Conservation (phyloP, 495 filamentous ascomycete species). For the Neurospora sp. region DNA sequence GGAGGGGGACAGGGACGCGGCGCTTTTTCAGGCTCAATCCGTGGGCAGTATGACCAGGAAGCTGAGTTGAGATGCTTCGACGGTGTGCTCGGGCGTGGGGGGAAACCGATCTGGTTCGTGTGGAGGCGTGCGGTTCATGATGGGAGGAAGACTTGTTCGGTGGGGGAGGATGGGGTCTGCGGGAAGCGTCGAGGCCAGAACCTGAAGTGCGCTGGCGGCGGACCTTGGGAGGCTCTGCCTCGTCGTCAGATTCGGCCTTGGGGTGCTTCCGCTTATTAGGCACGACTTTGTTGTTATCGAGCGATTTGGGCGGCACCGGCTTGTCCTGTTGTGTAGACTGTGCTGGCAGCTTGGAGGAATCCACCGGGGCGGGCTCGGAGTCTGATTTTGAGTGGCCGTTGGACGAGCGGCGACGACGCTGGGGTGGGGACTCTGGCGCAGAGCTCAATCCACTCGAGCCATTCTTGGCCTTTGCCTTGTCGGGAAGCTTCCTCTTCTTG, state of each 20-base stretch:
- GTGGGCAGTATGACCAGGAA: conserved; percentile 38
- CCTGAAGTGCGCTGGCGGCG: conserved; percentile 40
- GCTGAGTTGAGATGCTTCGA: conserved; percentile 56
- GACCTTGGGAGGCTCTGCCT: conserved; percentile 35
- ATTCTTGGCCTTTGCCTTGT: conserved; percentile 34
- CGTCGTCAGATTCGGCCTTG: conserved; percentile 39
- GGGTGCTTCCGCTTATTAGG: conserved; percentile 35
- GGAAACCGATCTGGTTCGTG: conserved; percentile 53
- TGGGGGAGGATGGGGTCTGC: conserved; percentile 17
- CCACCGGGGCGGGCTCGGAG: conserved; percentile 31
- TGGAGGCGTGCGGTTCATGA: conserved; percentile 23
- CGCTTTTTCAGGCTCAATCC: conserved; percentile 47
- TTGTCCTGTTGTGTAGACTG: conserved; percentile 23
- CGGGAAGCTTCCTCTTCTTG: conserved; percentile 41
- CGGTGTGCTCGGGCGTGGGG: conserved; percentile 49
- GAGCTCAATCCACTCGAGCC: conserved; percentile 45
- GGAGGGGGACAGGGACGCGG: conserved; percentile 45
- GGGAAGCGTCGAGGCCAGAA: conserved; percentile 26
- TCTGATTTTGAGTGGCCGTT: conserved; percentile 34
- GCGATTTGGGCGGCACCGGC: conserved; percentile 14
- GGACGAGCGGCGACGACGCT: conserved; percentile 30
- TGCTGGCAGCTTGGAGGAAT: conserved; percentile 22
- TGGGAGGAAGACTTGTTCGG: conserved; percentile 16
- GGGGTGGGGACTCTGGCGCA: conserved; percentile 38
- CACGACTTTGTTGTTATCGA: conserved; percentile 23